Evolutionary conservation across 2,329 filamentous ascomycete species (phyloP), one percentile per base, ranked within the genome.

Genomic region (Fusarium sp.): DNA sequence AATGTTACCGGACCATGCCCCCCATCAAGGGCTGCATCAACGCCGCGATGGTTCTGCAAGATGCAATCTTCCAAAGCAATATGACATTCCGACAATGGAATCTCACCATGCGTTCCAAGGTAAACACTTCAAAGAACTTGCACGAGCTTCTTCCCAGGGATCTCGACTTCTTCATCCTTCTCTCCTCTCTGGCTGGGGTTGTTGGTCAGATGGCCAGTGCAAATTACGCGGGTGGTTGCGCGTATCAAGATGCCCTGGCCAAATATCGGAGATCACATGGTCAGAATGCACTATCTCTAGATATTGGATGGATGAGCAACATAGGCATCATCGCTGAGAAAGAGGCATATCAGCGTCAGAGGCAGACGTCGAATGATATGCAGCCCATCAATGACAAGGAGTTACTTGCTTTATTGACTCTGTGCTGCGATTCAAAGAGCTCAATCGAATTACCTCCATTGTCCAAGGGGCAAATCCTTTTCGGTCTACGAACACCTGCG

Each of bases 201-300:
- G 65, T 81, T 3, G 84, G 81, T 7, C 77, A 80, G 23, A 52
- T 78, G 77, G 47, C 52, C 1, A 83, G 84, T 44, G 78, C 80
- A 40, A 85, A 85, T 64, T 87, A 87, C 65, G 74, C 82, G 0
- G 81, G 78, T 0, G 81, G 79, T 2, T 77, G 77, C 23, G 65
- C 79, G 2, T 67, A 38, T 10, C 60, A 67, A 16, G 60, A 67
- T 35, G 38, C 52, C 2, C 19, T 64, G 11, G 56, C 46, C 1
- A 30, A 7, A 0, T 8, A 33, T 30, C 47, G 46, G 1, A 19
- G 21, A 16, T 10, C 9, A 1, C 30, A 37, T 3, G 35, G 54
- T 1, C 43, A 32, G 9, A 60, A 10, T 9, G 46, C 54, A 8
- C 16, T 64, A 1, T 50, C 61, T 5, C 37, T 64, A 6, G 54